These are phyloP conservation scores for Elasticomyces elasticus DNA, from an alignment of 495 filamentous ascomycete species.

Conservation along the genomic window DNA sequence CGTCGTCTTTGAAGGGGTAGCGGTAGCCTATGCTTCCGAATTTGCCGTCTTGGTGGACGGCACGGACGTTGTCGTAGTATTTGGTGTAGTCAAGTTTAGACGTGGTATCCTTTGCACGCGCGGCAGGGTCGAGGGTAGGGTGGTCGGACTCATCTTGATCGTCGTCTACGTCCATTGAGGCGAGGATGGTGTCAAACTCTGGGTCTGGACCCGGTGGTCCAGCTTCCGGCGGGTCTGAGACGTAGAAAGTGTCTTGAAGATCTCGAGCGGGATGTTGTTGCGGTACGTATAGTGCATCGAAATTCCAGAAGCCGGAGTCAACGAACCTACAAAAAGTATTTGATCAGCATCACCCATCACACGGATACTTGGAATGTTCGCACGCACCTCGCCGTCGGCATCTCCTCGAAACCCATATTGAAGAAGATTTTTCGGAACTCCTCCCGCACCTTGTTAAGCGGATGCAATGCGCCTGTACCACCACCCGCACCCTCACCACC, in stretches of 20 bases:
- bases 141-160: constrained; percentile 27
- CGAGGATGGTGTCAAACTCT: constrained; percentile 29
- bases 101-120: constrained; percentile 31
- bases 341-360: neutral
- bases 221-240: constrained; percentile 72
- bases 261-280: constrained; percentile 97
- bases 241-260: constrained; percentile 96
- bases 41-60: constrained; percentile 76
- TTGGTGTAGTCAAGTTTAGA: constrained; percentile 56
- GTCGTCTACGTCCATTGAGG: constrained; percentile 30
- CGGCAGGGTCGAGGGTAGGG: constrained; percentile 15
- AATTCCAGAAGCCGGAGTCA: constrained; percentile 98
- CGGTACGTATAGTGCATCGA: constrained; percentile 91
- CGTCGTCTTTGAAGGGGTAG: constrained; percentile 84
- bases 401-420: constrained; percentile 78
- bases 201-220: constrained; percentile 68
- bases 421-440: constrained; percentile 98
- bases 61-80: constrained; percentile 77
- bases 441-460: constrained; percentile 83
- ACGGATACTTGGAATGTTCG: constrained; percentile 30
- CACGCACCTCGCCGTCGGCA: constrained; percentile 51
- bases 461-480: constrained; percentile 78
- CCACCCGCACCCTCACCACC: constrained; percentile 61
- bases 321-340: constrained; percentile 49
- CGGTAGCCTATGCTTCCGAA: constrained; percentile 92